Evolutionary conservation across 176 grass and related monocot species (phyloP).

Genomic region (Carex kokanica): DNA sequence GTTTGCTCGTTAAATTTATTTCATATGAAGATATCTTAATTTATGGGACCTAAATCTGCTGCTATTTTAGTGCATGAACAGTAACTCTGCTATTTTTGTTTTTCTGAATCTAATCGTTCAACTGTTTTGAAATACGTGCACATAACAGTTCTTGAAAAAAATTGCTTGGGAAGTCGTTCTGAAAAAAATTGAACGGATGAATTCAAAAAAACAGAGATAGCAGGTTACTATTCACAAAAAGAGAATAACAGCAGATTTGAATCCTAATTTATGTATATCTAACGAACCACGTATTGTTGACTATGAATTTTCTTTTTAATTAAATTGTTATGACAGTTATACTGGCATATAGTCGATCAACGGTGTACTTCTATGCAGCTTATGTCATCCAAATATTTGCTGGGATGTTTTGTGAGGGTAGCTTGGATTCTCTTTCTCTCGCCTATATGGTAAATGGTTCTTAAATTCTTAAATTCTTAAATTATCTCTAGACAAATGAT

Average conservation of each 20-base stretch:
- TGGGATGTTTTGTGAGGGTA: constrained; percentile 73
- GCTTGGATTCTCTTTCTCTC: constrained; percentile 69
- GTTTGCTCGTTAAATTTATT: background rate
- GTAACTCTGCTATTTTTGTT: too few species aligned
- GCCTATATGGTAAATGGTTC: constrained; percentile 73
- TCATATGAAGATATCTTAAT: background rate
- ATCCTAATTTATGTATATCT: too few species aligned
- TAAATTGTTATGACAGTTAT: constrained; percentile 36
- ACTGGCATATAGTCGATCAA: constrained; percentile 61
- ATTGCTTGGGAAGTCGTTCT: too few species aligned
- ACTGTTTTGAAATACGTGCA: too few species aligned
- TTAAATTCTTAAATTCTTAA: background rate
- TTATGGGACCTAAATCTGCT: background rate
- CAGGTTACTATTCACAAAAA: too few species aligned
- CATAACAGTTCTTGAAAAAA: too few species aligned
- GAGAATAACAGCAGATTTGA: too few species aligned
- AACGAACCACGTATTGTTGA: background rate
- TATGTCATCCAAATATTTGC: constrained; percentile 59
- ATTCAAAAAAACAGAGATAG: too few species aligned
- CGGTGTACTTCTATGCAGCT: constrained; percentile 53
- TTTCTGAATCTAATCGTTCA: too few species aligned
- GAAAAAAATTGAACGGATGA: too few species aligned
- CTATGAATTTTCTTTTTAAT: background rate
- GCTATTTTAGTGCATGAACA: too few species aligned
- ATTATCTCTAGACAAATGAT: background rate